Conservation (phyloP, 2,329 filamentous ascomycete species). For the Stagonosporopsis vannaccii region DNA sequence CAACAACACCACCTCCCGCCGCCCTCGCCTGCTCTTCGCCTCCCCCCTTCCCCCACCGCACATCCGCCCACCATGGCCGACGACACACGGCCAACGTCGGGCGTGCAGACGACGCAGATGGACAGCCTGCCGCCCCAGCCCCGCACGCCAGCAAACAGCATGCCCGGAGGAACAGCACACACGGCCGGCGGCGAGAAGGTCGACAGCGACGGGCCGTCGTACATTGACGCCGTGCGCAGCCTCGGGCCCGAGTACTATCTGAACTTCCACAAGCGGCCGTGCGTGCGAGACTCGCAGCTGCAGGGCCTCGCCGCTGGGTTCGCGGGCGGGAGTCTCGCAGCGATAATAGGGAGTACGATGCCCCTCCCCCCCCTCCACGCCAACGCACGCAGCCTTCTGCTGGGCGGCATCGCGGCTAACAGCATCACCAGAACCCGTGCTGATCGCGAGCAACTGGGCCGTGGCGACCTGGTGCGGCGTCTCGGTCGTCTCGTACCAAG, state of each 20-base stretch:
- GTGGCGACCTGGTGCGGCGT: conserved; percentile 76
- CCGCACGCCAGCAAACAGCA: conserved; percentile 42
- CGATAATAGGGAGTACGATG: conserved; percentile 74
- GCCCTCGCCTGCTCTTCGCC: background rate
- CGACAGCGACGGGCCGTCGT: conserved; percentile 48
- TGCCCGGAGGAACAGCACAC: conserved; percentile 65
- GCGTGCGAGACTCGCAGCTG: conserved; percentile 81
- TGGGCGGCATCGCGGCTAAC: background rate
- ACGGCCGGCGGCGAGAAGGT: conserved; percentile 63
- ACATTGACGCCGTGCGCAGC: conserved; percentile 68
- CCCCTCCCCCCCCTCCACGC: background rate
- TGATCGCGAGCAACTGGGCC: conserved; percentile 81
- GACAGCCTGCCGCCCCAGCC: conserved; percentile 22
- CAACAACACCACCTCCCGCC: background rate
- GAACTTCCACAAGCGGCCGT: conserved; percentile 79
- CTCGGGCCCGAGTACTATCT: conserved; percentile 74
- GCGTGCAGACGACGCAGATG: conserved; percentile 24
- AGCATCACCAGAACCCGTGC: conserved; percentile 61
- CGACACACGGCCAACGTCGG: conserved; percentile 51
- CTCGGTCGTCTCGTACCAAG: conserved; percentile 80
- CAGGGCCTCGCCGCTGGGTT: conserved; percentile 84
- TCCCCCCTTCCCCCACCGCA: conserved; percentile 5
- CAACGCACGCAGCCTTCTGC: too few species aligned
- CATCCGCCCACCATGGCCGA: conserved; percentile 53
- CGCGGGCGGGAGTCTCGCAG: conserved; percentile 75